Evolutionary conservation across 805 yeast genomes (phyloP), one percentile per base, ranked within the genome.

Genomic region (Wickerhamiella dianesei): DNA sequence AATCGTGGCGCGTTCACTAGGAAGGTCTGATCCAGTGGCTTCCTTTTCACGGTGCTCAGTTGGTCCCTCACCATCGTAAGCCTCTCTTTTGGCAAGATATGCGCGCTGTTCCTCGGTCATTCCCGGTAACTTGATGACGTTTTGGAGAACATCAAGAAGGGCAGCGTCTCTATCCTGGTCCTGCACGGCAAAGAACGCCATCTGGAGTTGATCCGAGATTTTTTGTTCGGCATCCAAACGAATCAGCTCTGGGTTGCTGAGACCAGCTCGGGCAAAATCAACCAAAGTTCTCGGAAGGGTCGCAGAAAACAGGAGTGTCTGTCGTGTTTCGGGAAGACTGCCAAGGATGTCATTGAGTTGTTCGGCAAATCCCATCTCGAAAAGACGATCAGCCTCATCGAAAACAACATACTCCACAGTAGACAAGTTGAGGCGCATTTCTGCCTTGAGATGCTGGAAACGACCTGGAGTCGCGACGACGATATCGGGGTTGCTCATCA

Each of bases 381-480:
- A 89, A 58, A 89, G 73, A 12, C 97, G 75, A 70, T 89, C 98
- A 35, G 97, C 97, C 69, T 89, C 98, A 66, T 89, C 98, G 62
- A 89, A 89, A 1, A 88, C 95, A 40, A 88, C 82, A 59, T 83
- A 89, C 62, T 92, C 95, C 16, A 92, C 77, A 2, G 85, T 74
- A 53, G 75, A 76, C 64, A 92, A 71, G 59, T 86, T 94, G 46
- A 92, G 69, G 50, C 76, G 76, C 99, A 92, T 92, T 67, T 92
- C 99, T 21, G 89, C 88, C 63, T 89, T 85, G 61, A 92, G 74
- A 73, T 92, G 99, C 65, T 89, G 66, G 58, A 92, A 92, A 64
- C 99, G 75, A 63, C 99, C 99, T 0, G 99, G 99, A 0, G 98
- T 92, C 18, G 97, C 97, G 49, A 92, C 80, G 37, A 92, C 74